Conservation (phyloP, 1,284 basidiomycete species). For the Tylopilus sp. region DNA sequence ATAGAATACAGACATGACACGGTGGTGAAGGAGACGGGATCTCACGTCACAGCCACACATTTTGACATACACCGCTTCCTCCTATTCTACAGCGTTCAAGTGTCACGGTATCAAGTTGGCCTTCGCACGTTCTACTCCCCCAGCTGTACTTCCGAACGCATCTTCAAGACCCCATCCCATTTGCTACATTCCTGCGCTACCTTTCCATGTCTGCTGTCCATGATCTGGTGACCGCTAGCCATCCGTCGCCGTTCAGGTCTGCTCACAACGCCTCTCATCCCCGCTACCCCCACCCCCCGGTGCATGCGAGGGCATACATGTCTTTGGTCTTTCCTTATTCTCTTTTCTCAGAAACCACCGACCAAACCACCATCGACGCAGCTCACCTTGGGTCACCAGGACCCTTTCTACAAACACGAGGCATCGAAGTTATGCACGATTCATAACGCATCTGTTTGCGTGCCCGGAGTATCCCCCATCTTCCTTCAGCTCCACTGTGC, state of each 20-base stretch:
- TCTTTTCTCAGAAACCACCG: slow-evolving; percentile 34
- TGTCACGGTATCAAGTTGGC: too few relatives aligned
- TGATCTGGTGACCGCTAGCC: slow-evolving; percentile 37
- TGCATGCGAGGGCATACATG: slow-evolving; percentile 16
- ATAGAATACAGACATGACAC: slow-evolving; percentile 67
- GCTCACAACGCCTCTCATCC: slow-evolving; percentile 41
- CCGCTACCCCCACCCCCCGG: slow-evolving; percentile 43
- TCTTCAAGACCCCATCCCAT: slow-evolving; percentile 15
- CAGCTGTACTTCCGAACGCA: slow-evolving; percentile 31
- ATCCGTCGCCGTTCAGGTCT: slow-evolving; percentile 41
- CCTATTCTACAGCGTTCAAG: too few relatives aligned
- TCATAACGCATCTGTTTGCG: slow-evolving; percentile 84
- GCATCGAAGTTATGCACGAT: slow-evolving; percentile 75
- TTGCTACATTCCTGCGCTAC: slow-evolving; percentile 23
- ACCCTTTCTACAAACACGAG: slow-evolving; percentile 88
- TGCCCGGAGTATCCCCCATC: slow-evolving; percentile 74
- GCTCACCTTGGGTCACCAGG: slow-evolving; percentile 44
- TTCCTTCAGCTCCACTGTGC: slow-evolving; percentile 64
- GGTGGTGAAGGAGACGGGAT: too few relatives aligned
- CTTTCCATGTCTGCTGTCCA: slow-evolving; percentile 44
- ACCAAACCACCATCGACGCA: slow-evolving; percentile 45
- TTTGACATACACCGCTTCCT: too few relatives aligned
- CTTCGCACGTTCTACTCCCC: too few relatives aligned
- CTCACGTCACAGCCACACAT: too few relatives aligned
- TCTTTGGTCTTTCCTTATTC: slow-evolving; percentile 2